phyloP scores from a whole-genome alignment of 345 rosid genomes.

The Adansonia digitata region DNA sequence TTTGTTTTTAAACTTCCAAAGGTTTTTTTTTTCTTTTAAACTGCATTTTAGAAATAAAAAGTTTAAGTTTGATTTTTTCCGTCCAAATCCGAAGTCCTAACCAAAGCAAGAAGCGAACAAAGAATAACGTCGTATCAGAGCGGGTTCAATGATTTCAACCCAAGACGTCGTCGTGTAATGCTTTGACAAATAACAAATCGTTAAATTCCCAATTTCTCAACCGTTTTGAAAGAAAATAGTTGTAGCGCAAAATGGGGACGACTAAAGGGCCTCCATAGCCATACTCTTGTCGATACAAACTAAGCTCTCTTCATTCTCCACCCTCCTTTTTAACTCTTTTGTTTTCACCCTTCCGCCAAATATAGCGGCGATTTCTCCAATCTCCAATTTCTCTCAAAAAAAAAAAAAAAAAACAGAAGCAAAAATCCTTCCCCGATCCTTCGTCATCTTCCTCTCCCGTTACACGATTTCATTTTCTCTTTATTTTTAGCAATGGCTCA shows the following conservation, averaged over 20 bases:
- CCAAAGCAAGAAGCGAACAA: too few species aligned
- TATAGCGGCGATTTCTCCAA: slow-evolving; percentile 49
- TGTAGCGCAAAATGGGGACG: neutral
- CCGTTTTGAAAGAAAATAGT: neutral
- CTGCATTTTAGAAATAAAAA: too few species aligned
- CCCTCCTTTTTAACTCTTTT: neutral
- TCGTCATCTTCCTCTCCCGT: neutral
- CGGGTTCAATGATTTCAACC: neutral
- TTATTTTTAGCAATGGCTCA: slow-evolving; percentile 55
- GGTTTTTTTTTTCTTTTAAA: too few species aligned
- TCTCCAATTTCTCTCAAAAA: neutral
- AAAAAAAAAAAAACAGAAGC: too few species aligned
- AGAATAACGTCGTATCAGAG: too few species aligned
- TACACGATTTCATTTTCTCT: neutral
- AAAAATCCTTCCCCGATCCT: neutral
- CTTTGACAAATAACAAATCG: neutral
- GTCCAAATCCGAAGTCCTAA: too few species aligned
- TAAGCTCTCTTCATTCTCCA: slow-evolving; percentile 19
- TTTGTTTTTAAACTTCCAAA: too few species aligned
- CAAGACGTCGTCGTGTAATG: neutral
- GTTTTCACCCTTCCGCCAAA: slow-evolving; percentile 45
- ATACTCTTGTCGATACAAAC: slow-evolving; percentile 58
- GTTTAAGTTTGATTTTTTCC: too few species aligned
- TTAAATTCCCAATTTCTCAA: neutral
- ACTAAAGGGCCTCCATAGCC: neutral